Evolutionary conservation across 2,329 filamentous ascomycete species (phyloP).

Genomic region (Lizonia empirigonia): DNA sequence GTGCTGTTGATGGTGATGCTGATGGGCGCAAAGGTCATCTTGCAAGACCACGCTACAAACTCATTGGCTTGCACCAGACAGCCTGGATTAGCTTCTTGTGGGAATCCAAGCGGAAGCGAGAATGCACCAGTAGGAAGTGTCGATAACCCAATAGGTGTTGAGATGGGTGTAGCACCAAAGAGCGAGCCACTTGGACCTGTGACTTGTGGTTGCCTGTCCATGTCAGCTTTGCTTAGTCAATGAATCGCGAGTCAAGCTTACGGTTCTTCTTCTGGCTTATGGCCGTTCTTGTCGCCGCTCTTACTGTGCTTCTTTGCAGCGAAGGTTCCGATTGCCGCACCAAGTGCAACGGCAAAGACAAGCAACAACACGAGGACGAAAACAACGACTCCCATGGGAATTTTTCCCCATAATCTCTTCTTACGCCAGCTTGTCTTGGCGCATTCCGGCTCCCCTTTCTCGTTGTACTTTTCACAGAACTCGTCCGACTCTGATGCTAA

Average conservation of each 20-base stretch:
- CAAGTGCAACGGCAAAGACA: conserved; percentile 54
- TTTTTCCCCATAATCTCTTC: conserved; percentile 54
- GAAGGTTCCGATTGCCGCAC: conserved; percentile 61
- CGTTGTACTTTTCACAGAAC: conserved; percentile 24
- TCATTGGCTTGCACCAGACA: conserved; percentile 56
- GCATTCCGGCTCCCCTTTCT: conserved; percentile 23
- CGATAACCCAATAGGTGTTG: conserved; percentile 53
- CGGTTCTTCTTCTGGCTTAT: conserved; percentile 34
- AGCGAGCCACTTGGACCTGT: conserved; percentile 54
- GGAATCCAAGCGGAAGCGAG: conserved; percentile 53
- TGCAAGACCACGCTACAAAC: conserved; percentile 59
- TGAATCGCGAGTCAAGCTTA: conserved; percentile 25
- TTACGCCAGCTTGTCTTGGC: conserved; percentile 42
- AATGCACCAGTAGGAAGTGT: conserved; percentile 58
- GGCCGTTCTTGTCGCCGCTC: conserved; percentile 19
- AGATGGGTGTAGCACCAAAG: conserved; percentile 58
- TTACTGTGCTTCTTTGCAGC: conserved; percentile 50
- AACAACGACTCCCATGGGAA: conserved; percentile 59
- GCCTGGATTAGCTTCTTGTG: conserved; percentile 55
- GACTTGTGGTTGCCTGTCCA: conserved; percentile 49
- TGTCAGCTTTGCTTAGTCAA: conserved; percentile 21
- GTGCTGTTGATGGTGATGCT: conserved; percentile 37
- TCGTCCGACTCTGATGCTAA: conserved; percentile 29
- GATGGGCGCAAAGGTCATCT: conserved; percentile 44
- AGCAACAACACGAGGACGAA: conserved; percentile 55